phyloP scores from a whole-genome alignment of 768 basidiomycete genomes.

The Rhodosporidiobolus sp. region DNA sequence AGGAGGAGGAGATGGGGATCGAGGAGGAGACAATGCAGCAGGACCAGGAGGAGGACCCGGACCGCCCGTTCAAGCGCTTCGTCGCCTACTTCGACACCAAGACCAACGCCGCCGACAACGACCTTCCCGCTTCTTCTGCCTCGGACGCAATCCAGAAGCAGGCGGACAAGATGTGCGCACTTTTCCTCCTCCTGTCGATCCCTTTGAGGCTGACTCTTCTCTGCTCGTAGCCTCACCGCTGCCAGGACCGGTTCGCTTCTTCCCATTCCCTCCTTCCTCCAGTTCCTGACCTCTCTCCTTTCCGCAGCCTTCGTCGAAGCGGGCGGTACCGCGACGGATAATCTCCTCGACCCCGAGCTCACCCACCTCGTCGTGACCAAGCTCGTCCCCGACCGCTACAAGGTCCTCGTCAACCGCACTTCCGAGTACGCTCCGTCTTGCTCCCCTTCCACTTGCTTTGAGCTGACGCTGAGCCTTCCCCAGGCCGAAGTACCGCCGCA shows the following conservation, averaged over 20 bases:
- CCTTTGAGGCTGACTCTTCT: background rate
- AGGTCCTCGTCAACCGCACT: conserved; percentile 19
- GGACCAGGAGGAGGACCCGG: conserved; percentile 22
- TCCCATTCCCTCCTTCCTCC: too few species aligned
- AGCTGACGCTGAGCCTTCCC: background rate
- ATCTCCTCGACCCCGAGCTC: conserved; percentile 69
- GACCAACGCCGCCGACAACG: conserved; percentile 65
- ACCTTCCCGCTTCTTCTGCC: conserved; percentile 25
- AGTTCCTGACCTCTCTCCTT: background rate
- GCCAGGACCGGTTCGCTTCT: conserved; percentile 7
- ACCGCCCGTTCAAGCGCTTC: conserved; percentile 2
- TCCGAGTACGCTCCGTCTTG: conserved; percentile 5
- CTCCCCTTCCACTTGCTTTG: too few species aligned
- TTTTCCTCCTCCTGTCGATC: rapidly evolving
- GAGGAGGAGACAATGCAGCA: background rate
- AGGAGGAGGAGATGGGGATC: background rate
- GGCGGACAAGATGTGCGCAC: conserved; percentile 58
- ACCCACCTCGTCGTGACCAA: conserved; percentile 70
- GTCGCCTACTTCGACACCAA: conserved; percentile 72
- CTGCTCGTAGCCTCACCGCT: background rate
- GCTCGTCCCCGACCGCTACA: conserved; percentile 1
- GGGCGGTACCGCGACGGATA: conserved; percentile 66
- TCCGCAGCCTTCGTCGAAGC: conserved; percentile 55
- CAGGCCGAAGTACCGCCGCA: conserved; percentile 32
- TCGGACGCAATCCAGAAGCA: conserved; percentile 49